phyloP scores from a whole-genome alignment of 1,284 basidiomycete genomes.

The Heterobasidion parviporum region DNA sequence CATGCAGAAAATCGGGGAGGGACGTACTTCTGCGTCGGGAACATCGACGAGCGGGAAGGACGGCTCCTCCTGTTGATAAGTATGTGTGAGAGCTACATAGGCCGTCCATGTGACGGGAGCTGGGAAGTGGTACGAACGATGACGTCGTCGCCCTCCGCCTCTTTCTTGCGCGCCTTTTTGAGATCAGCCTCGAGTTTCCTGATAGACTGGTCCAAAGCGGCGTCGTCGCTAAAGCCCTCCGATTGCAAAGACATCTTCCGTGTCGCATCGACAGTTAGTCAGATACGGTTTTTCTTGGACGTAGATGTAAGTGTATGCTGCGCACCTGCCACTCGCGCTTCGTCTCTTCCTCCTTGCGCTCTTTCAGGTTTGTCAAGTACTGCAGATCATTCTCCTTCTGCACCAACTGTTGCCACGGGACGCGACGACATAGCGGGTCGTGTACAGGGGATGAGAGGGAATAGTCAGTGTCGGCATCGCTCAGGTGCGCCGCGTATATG shows the following conservation, averaged over 20 bases:
- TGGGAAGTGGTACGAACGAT: slow-evolving; percentile 12
- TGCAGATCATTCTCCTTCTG: slow-evolving; percentile 83
- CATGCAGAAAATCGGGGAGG: background rate
- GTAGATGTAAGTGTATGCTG: background rate
- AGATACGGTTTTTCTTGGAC: background rate
- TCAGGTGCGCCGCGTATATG: background rate
- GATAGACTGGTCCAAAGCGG: slow-evolving; percentile 24
- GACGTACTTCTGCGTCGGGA: slow-evolving; percentile 75
- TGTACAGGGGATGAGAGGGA: no score
- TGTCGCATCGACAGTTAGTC: background rate
- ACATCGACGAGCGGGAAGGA: slow-evolving; percentile 86
- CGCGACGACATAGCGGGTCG: no score
- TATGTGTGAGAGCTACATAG: background rate
- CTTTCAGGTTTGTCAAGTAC: slow-evolving; percentile 60
- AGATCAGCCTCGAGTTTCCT: slow-evolving; percentile 30
- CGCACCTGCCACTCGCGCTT: slow-evolving; percentile 71
- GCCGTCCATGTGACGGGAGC: background rate
- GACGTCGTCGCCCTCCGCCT: slow-evolving; percentile 50
- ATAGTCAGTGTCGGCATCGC: no score
- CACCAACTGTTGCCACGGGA: slow-evolving; percentile 36
- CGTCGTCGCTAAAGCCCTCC: slow-evolving; percentile 62
- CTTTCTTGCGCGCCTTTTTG: slow-evolving; percentile 41
- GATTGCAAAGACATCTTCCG: slow-evolving; percentile 47
- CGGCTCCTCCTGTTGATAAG: slow-evolving; percentile 57
- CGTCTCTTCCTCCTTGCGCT: slow-evolving; percentile 56